Percentiles rank a stretch among this genome's conserved stretches.
Evolutionary conservation across 169 alveolate species (phyloP).

Genomic region (Fabrea salina): DNA sequence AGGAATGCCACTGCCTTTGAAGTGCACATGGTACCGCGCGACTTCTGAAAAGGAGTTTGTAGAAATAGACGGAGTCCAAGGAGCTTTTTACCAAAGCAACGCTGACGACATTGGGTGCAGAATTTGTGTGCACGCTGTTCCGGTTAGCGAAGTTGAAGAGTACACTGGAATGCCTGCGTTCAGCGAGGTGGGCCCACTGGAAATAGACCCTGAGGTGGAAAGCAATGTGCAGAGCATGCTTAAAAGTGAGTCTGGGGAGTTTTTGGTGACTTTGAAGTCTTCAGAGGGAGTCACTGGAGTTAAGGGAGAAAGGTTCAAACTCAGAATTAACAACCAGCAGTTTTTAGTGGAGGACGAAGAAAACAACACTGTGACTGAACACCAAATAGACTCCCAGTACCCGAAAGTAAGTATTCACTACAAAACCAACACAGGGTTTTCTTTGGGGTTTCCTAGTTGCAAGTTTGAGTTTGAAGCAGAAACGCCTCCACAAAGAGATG

Average conservation of each 20-base stretch:
- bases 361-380: neutral
- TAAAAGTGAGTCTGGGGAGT: neutral
- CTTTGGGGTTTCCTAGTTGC: neutral
- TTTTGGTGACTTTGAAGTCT: neutral
- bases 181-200: constrained; percentile 66
- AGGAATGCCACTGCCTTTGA: constrained; percentile 31
- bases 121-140: constrained; percentile 67
- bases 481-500: neutral
- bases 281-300: neutral
- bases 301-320: neutral
- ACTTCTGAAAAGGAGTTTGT: constrained; percentile 13
- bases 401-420: neutral
- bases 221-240: neutral
- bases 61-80: constrained; percentile 9
- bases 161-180: constrained; percentile 68
- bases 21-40: constrained; percentile 28
- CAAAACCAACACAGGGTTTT: neutral
- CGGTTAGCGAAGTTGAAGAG: constrained; percentile 61
- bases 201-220: constrained; percentile 38
- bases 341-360: neutral
- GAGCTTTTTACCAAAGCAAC: constrained; percentile 27
- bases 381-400: neutral
- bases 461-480: neutral
- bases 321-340: neutral
- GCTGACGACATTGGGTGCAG: constrained; percentile 35